These are phyloP conservation scores for Phytophthora vignae DNA, from an alignment of 352 stramenopile genomes.

Conservation along the genomic window DNA sequence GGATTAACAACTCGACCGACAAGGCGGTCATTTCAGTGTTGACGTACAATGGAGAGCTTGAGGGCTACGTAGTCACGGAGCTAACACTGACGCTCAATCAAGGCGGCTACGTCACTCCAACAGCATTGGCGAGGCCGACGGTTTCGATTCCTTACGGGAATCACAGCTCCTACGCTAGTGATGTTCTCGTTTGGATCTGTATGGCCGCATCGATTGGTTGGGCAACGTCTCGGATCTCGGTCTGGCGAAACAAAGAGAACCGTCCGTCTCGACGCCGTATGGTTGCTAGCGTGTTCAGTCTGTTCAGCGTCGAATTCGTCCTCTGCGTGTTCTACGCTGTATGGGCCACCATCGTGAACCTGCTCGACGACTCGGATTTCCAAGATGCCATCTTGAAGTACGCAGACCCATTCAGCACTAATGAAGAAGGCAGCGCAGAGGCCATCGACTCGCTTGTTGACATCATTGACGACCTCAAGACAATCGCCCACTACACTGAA, in stretches of 20 bases:
- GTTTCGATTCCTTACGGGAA: conserved; percentile 38
- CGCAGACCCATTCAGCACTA: conserved; percentile 10
- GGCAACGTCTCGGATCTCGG: conserved; percentile 8
- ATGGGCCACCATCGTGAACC: conserved; percentile 45
- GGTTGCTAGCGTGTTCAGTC: conserved; percentile 6
- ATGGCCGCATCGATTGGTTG: conserved; percentile 6
- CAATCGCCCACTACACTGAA: conserved; percentile 40
- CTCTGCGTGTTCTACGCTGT: conserved; percentile 47
- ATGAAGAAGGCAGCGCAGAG: conserved; percentile 10
- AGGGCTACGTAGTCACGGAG: conserved; percentile 43
- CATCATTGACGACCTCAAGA: conserved; percentile 44
- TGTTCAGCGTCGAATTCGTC: conserved; percentile 24
- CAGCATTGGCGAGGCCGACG: conserved; percentile 22
- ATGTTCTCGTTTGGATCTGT: conserved; percentile 29
- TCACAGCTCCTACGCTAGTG: conserved; percentile 16
- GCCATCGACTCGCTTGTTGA: conserved; percentile 34
- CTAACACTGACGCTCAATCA: conserved; percentile 42
- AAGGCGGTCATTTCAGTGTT: conserved; percentile 45
- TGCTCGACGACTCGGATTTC: conserved; percentile 41
- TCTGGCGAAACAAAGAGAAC: conserved; percentile 18
- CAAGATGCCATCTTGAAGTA: conserved; percentile 33
- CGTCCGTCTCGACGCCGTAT: conserved; percentile 10
- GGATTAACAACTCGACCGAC: conserved; percentile 42
- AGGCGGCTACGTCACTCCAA: conserved; percentile 40
- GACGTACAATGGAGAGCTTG: conserved; percentile 56